Evolutionary conservation across 345 rosid genomes (phyloP), one percentile per base, ranked within the genome.

Genomic region (Syzygium aromaticum): DNA sequence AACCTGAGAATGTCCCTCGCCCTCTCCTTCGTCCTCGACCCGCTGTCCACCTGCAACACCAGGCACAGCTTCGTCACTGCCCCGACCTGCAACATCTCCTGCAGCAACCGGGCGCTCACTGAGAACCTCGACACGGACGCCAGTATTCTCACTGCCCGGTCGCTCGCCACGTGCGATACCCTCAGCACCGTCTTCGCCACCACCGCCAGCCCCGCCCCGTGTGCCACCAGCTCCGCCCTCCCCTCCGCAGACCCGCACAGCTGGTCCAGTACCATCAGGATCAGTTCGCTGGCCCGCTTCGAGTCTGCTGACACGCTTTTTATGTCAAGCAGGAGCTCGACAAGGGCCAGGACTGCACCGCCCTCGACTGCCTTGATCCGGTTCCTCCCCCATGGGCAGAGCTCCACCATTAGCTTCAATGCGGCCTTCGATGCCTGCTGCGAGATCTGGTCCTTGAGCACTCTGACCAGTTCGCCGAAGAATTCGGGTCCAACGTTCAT

Each of bases 301-400:
- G 82, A 57, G 28, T 90, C 92, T 0, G 88, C 57, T n/a, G 86
- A 16, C 51, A 38, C 51, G 54, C 61, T 17, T 77, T 28, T 80
- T 1, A 86, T 88, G 64, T 92, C 92, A 6, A 95, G 88, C 33
- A 95, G 91, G 51, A 94, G 90, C 87, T 94, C 93, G 25, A 92
- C 77, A 63, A 95, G 67, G 19, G 85, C 87, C 1, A 52, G 51
- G 23, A 95, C 91, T 1, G 89, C 92, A 3, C 92, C 91, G 14
- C 90, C 94, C 27, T 90, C 93, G 0, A 91, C 92, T 5, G 96
- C 95, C 87, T 93, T 94, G 92, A 92, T 89, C 89, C 95, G 82
- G 91, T 94, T 95, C 82, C 94, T 90, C 15, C 97, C 96, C 97
- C 94, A 92, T 2, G 97, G 94, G 85, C 94, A 94, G 23, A 92